Conservation (phyloP, 2,329 filamentous ascomycete species). For the Remersonia thermophila region DNA sequence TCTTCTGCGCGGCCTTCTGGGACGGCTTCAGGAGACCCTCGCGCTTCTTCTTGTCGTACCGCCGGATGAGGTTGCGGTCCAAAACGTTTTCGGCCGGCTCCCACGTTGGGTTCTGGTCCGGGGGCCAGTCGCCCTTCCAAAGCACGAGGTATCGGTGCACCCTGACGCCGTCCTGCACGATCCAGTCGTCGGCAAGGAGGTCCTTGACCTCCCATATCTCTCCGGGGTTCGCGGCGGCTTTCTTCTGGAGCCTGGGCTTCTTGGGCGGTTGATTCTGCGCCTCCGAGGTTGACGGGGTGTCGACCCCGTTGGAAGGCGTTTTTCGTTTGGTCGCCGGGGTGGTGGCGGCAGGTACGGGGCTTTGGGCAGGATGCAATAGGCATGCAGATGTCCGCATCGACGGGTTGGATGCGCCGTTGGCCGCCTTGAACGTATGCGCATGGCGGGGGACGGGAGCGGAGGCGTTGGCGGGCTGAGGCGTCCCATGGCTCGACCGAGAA, state of each 20-base stretch:
- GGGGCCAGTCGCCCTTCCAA: slow-evolving; percentile 46
- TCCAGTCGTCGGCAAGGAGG: slow-evolving; percentile 22
- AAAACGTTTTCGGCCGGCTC: slow-evolving; percentile 43
- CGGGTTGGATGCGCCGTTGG: no score
- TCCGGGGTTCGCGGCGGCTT: slow-evolving; percentile 7
- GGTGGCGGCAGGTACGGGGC: neutral
- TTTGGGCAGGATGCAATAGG: no score
- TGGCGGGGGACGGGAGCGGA: no score
- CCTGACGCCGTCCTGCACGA: slow-evolving; percentile 25
- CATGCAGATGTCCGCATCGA: no score
- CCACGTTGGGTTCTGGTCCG: slow-evolving; percentile 45
- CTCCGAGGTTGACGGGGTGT: neutral
- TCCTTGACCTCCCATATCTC: slow-evolving; percentile 17
- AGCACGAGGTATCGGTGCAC: slow-evolving; percentile 39
- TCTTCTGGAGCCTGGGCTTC: slow-evolving; percentile 1
- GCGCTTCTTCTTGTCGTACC: slow-evolving; percentile 27
- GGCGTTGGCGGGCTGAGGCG: no score
- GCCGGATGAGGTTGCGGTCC: slow-evolving; percentile 24
- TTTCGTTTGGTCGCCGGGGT: slow-evolving; percentile 6
- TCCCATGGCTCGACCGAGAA: no score
- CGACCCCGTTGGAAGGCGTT: neutral
- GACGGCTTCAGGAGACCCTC: slow-evolving; percentile 8
- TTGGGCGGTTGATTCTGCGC: slow-evolving; percentile 1
- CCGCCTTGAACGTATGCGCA: no score
- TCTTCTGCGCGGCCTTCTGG: slow-evolving; percentile 2